Evolutionary conservation across 805 yeast species (phyloP).

Genomic region (Cyberlindnera euphorbiiphila): DNA sequence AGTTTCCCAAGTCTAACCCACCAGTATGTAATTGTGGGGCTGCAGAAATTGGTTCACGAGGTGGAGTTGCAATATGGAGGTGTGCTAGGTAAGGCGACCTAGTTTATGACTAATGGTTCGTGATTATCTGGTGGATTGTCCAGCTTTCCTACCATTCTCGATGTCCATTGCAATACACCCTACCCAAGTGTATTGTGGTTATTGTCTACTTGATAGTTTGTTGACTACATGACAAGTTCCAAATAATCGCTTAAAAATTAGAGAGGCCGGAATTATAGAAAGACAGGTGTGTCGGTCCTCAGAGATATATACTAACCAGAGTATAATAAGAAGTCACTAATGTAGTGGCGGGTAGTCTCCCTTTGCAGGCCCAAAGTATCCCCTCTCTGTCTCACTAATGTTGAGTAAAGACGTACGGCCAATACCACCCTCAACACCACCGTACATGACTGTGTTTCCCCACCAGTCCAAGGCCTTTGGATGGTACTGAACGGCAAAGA

Average conservation of each 20-base stretch:
- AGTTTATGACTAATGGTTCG: background rate
- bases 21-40: constrained; percentile 65
- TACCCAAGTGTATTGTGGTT: no score
- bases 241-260: no score
- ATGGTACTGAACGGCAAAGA: constrained; percentile 47
- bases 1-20: constrained; percentile 85
- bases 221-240: no score
- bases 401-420: constrained; percentile 20
- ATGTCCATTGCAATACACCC: no score
- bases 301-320: no score
- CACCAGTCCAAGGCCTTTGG: constrained; percentile 51
- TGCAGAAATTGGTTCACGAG: constrained; percentile 71
- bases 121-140: background rate
- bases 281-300: no score
- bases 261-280: no score
- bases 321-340: no score
- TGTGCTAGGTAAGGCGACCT: constrained; percentile 34
- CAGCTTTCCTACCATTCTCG: no score
- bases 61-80: constrained; percentile 47
- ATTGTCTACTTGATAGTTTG: no score
- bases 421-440: constrained; percentile 35
- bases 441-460: constrained; percentile 46
- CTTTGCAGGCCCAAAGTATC: constrained; percentile 20
- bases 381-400: constrained; percentile 10
- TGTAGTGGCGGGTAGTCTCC: constrained; percentile 20